These are phyloP conservation scores for Pseudogymnoascus sp. DNA, from an alignment of 2,329 filamentous ascomycete species.

Conservation along the genomic window DNA sequence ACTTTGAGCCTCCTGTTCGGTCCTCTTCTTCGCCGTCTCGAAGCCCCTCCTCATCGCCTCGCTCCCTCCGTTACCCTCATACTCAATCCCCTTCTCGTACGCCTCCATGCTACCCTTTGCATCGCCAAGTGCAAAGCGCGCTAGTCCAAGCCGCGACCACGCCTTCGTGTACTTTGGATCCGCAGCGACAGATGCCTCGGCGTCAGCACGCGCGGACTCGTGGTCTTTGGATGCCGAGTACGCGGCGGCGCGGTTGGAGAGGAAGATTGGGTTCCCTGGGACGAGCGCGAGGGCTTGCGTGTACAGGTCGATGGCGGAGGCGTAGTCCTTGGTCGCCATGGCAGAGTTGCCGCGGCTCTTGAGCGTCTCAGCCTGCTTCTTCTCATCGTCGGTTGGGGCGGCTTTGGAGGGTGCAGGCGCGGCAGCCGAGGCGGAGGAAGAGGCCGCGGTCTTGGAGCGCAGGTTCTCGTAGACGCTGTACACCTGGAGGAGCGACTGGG, in stretches of 20 bases:
- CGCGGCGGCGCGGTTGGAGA: conserved; percentile 93
- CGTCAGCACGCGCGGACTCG: conserved; percentile 73
- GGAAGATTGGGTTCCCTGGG: conserved; percentile 87
- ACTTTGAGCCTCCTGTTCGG: conserved; percentile 64
- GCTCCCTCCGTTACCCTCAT: conserved; percentile 87
- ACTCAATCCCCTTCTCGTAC: conserved; percentile 84
- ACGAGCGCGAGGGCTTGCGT: conserved; percentile 73
- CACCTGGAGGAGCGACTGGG: conserved; percentile 82
- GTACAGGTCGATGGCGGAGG: conserved; percentile 74
- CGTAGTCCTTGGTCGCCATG: conserved; percentile 91
- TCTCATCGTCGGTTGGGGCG: conserved; percentile 42
- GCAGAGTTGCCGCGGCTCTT: conserved; percentile 89
- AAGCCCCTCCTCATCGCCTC: conserved; percentile 96
- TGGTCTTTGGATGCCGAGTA: conserved; percentile 81
- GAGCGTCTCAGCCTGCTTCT: conserved; percentile 74
- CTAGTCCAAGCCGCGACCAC: conserved; percentile 88
- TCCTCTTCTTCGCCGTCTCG: conserved; percentile 82
- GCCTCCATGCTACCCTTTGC: conserved; percentile 89
- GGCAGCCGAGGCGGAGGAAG: conserved; percentile 35
- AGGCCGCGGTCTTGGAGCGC: conserved; percentile 42
- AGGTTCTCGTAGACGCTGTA: conserved; percentile 96
- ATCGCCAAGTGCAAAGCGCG: conserved; percentile 84
- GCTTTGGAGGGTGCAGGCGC: conserved; percentile 32
- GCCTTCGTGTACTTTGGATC: conserved; percentile 96
- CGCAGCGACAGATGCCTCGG: conserved; percentile 77